Base-by-base conservation (phyloP, 108 stramenopile species). In the Parmales sp. region DNA sequence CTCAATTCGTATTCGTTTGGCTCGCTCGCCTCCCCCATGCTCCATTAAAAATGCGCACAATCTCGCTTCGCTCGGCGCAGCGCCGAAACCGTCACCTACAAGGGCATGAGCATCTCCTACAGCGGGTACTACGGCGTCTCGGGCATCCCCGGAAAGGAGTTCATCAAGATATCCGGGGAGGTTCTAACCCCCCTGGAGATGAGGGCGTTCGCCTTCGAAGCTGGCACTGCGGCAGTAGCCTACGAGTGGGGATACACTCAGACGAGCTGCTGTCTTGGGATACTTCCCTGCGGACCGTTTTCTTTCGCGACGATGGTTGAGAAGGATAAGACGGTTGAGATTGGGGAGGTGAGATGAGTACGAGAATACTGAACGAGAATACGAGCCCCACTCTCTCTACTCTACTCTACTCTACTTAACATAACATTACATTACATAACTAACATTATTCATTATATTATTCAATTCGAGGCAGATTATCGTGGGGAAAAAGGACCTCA, bases 81-180 rank as follows among this genome's bases (percentile, higher is more conserved):
- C 64, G 13, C 19, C 4, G 64, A 28, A 7, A 11, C 64, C 19
- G 22, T 38, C 36, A 38, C 37, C 38, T 64, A 64, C 64, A 19
- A 64, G 37, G 64, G 64, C 64, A 64, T 64, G 64, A 16, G 19
- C 36, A 64, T 64, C 64, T 36, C 64, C 11, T 64, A 64, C 64
- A 34, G 29, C 37, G 64, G 64, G 2, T 64, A 64, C 37, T n/a
- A 38, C 64, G 64, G 64, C 34, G 64, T 39, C 37, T 37, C 19
- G 38, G 64, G 37, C 7, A 38, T 16, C 4, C 8, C 22, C 20
- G 64, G 64, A 13, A 34, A 34, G n/a, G 64, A 64, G 64, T 64
- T 20, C 64, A 64, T 64, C 37, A 18, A 22, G 4, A 28, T 64
- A 18, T n/a, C 38, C 13, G 64, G 64, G n/a, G 64, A 38, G 16